Percentiles rank a stretch among this genome's conserved stretches.
phyloP scores from a whole-genome alignment of 83 land plant genomes.

The Thuja plicata region DNA sequence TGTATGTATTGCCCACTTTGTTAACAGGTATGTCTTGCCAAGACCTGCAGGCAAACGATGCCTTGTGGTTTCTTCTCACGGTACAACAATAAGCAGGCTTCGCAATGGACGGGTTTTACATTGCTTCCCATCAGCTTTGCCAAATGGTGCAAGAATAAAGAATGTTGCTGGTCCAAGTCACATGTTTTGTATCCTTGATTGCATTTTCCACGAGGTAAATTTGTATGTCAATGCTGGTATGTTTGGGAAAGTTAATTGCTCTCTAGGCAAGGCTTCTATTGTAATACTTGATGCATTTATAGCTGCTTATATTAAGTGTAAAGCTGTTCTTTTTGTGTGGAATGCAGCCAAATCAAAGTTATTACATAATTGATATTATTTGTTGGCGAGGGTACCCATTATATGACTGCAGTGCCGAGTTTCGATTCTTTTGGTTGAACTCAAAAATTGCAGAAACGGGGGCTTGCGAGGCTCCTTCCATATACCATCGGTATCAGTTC shows the following conservation, averaged over 20 bases:
- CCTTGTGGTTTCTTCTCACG: conserved; percentile 85
- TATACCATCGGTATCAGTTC: conserved; percentile 74
- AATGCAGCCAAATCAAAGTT: conserved; percentile 80
- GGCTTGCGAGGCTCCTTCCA: conserved; percentile 65
- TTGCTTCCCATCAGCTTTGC: conserved; percentile 89
- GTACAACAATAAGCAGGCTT: conserved; percentile 82
- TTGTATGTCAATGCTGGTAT: not conserved
- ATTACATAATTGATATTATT: conserved; percentile 91
- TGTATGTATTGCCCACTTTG: not conserved
- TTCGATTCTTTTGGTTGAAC: conserved; percentile 93
- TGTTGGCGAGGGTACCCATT: conserved; percentile 96
- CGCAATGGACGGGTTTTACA: conserved; percentile 88
- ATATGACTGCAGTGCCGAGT: conserved; percentile 88
- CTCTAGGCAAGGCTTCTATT: not conserved
- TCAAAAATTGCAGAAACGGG: conserved; percentile 89
- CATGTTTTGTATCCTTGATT: conserved; percentile 80
- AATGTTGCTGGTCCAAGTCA: conserved; percentile 51
- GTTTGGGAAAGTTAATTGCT: not conserved
- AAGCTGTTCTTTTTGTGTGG: not conserved
- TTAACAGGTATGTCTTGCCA: conserved; percentile 76
- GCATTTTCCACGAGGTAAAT: conserved; percentile 89
- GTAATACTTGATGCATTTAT: not conserved
- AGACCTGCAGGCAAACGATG: conserved; percentile 95
- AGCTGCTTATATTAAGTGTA: conserved; percentile 8
- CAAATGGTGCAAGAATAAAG: conserved; percentile 74